Base-by-base conservation (phyloP, 148 eudicot genomes). In the Camellia japonica region DNA sequence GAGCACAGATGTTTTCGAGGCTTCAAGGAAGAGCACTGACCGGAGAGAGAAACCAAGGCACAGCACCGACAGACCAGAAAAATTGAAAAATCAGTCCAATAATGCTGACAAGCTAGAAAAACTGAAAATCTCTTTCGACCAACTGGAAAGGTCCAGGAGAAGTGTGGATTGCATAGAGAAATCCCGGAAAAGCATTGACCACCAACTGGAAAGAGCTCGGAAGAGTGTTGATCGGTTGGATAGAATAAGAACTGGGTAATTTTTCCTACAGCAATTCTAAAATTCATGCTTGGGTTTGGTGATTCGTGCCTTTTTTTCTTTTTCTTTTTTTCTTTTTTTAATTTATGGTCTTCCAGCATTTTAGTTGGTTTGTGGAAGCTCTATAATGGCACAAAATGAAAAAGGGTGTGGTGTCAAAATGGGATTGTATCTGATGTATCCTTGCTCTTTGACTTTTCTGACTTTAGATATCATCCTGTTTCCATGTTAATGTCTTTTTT, bases 151-250 rank as follows among this genome's bases (percentile, higher is more conserved):
- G 83, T 89, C 94, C 23, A 75, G 91, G 84, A 86, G 92, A 79
- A 91, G 94, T 47, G 90, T 88, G 43, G 92, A 90, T 76, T 84
- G 86, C 87, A 84, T 82, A 56, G 92, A 89, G 38, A 91, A 88
- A 77, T 78, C 94, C 14, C 74, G 92, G 77, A 91, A 84, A 63
- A 89, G 84, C 69, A 77, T 91, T 13, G 92, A 91, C 23, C 87
- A 75, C 78, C 92, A 85, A 66, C 69, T 89, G 42, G 91, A 89
- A 54, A 88, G 83, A 78, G 94, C 54, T 23, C 85, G 94, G 66
- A 91, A 89, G 86, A 91, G 94, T 65, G 89, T 91, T 3, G 92
- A 91, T 71, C 84, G 83, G 68, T 71, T 88, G 82, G 93, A 90
- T n/a, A 86, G 92, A 85, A 49, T 85, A 75, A 87, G 91, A 62